Conservation (phyloP, 2,329 filamentous ascomycete species). For the Bipolaris victoriae region DNA sequence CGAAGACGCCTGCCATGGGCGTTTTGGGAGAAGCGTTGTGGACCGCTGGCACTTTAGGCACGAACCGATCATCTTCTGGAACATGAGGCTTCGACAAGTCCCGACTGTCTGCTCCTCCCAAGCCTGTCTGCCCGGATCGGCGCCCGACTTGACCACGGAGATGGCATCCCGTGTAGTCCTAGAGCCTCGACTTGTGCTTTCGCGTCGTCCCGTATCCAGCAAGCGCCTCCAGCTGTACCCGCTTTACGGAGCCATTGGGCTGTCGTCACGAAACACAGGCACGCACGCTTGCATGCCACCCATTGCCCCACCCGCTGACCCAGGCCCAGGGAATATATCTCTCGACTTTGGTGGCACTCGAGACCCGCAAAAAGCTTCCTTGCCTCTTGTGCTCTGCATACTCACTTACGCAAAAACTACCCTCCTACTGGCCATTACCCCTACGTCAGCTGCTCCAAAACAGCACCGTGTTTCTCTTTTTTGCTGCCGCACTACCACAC, state of each 20-base stretch:
- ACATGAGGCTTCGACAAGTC: constrained; percentile 19
- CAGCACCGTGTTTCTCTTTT: background rate
- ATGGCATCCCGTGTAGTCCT: constrained; percentile 25
- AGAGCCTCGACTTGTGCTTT: constrained; percentile 26
- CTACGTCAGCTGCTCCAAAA: background rate
- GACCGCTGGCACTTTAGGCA: constrained; percentile 18
- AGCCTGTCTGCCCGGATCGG: constrained; percentile 37
- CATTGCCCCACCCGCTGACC: constrained; percentile 29
- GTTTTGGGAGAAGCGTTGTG: constrained; percentile 26
- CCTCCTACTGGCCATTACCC: background rate
- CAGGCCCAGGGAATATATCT: constrained; percentile 23
- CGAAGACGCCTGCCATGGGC: constrained; percentile 23
- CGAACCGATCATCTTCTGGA: constrained; percentile 26
- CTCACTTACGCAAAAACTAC: background rate
- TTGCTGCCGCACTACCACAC: constrained; percentile 13
- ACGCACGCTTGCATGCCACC: constrained; percentile 23
- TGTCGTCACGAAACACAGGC: constrained; percentile 27
- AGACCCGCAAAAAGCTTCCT: constrained; percentile 30
- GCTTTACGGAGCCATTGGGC: constrained; percentile 26
- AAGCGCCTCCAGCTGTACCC: constrained; percentile 15
- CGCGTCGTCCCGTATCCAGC: constrained; percentile 20
- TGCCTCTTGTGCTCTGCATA: constrained; percentile 8
- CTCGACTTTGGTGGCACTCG: constrained; percentile 30
- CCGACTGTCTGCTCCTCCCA: constrained; percentile 13
- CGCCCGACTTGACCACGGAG: constrained; percentile 35